Base-by-base conservation (phyloP, 208 protist species). In the Leishmania mexicana region DNA sequence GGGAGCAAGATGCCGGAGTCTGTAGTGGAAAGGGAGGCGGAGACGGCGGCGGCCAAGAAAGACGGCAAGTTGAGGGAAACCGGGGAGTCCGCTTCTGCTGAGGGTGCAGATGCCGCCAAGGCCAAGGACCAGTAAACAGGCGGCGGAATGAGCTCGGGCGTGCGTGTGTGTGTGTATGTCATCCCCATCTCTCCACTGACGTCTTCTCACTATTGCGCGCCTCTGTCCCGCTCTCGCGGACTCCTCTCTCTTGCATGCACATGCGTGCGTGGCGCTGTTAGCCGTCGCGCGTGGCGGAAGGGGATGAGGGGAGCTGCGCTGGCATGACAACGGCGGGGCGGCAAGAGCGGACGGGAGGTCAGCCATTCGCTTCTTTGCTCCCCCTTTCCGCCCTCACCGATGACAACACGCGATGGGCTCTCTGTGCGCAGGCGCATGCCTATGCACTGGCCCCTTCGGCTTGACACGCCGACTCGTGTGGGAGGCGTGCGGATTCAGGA, bases 1-100 rank as follows among this genome's bases (percentile, higher is more conserved):
- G 45, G 47, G 28, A 35, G 62, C 51, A 81, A 80, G 21, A 21
- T 57, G 42, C 38, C 80, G 35, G 75, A 81, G 62, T 11, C 62
- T 13, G 54, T 24, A 5, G 58, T 60, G 45, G 45, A 73, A n/a
- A n/a, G n/a, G 7, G 73, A 79, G 10, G 21, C 15, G 8, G 54
- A 65, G 1, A 49, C 65, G 21, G 54, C 57, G 8, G 68, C 58
- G 0, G 68, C 40, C 15, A 79, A 13, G 38, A 68, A 42, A 15
- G 31, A 79, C 60, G 60, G 8, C 3, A 1, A 70, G 38, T 1
- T 38, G 17, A 13, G 0, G 21, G 60, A 71, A 3, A 17, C 7
- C 28, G 53, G 2, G 7, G 17, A 38, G 17, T 0, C 60, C 35
- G 3, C 35, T 24, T 19, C 47, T 1, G 21, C 49, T n/a, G 40